Base-by-base conservation (phyloP, 1,284 basidiomycete species). In the Austropuccinia psidii region DNA sequence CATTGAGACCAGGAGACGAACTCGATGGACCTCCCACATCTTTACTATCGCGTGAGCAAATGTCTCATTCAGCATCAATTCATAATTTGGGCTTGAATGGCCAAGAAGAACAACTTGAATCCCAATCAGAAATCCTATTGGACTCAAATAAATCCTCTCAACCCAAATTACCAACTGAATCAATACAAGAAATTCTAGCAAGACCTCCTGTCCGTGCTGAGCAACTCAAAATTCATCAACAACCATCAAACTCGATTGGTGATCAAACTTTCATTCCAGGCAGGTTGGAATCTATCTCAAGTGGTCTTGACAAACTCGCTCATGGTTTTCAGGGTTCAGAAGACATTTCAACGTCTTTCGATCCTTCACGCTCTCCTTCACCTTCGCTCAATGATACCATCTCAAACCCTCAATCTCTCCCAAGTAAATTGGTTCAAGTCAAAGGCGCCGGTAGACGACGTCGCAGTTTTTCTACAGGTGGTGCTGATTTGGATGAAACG, bases 261-360 rank as follows among this genome's bases (percentile, higher is more conserved):
- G 57, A 37, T 60, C 57, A 35, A 24, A 55, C 52, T 5, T n/a
- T n/a, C n/a, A n/a, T n/a, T n/a, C n/a, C n/a, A n/a, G 33, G 21
- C 27, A 19, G 43, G 21, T 35, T 62, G 9, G 33, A 64, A 47
- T 45, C 41, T 24, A 73, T 73, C 17, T 62, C 69, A 35, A 73
- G 70, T 43, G 60, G 70, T 21, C 60, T 73, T n/a, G 70, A 73
- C 31, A 73, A 73, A 33, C 60, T 73, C 24, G 70, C 70, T 2
- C 45, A 60, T 47, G 70, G 47, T 13, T 73, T 73, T 57, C 70
- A 73, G 55, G 39, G 45, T 60, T 54, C 24, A 7, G 52, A 43
- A 37, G 55, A 55, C 21, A 49, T 39, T 37, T 33, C 29, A 4
- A 54, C 54, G 39, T 68, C 66, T 29, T 57, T n/a, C n/a, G 47